A percentile compares a stretch with the other conserved stretches of the same genome.
Evolutionary conservation across 1,139 yeast genomes (phyloP).

Genomic region (Meyerozyma sp.): DNA sequence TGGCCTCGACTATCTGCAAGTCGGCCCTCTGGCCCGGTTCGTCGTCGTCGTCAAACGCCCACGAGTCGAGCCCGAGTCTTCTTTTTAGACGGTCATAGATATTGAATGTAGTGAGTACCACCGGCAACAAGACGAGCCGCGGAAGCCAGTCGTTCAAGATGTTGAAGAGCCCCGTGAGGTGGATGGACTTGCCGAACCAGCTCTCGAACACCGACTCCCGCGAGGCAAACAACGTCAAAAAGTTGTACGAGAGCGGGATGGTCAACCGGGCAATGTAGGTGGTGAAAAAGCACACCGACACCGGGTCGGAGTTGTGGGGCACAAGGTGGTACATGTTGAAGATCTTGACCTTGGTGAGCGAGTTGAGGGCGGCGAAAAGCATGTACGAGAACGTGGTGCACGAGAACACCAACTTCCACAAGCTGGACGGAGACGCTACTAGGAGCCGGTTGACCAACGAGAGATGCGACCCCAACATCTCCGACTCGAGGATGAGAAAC

Average conservation of each 20-base stretch:
- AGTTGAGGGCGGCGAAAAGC: conserved; percentile 59
- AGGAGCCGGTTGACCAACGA: conserved; percentile 53
- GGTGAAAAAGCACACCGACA: conserved; percentile 70
- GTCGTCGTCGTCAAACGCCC: conserved; percentile 44
- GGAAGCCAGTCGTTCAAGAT: conserved; percentile 73
- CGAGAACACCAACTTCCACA: conserved; percentile 31
- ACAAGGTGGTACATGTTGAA: conserved; percentile 78
- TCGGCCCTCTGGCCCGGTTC: conserved; percentile 14
- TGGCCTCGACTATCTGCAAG: conserved; percentile 39
- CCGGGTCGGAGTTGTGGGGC: conserved; percentile 62
- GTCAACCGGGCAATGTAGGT: conserved; percentile 80
- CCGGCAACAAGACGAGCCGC: conserved; percentile 63
- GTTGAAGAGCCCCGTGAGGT: conserved; percentile 69
- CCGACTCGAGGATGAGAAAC: conserved; percentile 61
- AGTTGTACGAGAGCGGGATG: conserved; percentile 77
- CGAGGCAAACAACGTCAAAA: conserved; percentile 57
- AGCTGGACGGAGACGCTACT: conserved; percentile 12
- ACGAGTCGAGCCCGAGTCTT: conserved; percentile 36
- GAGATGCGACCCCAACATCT: conserved; percentile 60
- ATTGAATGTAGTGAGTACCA: conserved; percentile 57
- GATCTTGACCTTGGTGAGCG: conserved; percentile 62
- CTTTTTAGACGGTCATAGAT: conserved; percentile 62
- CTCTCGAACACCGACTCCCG: conserved; percentile 43
- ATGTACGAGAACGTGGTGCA: conserved; percentile 54
- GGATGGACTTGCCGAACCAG: conserved; percentile 72